phyloP scores from a whole-genome alignment of 2,329 filamentous ascomycete genomes.

The Didymellaceae sp. region DNA sequence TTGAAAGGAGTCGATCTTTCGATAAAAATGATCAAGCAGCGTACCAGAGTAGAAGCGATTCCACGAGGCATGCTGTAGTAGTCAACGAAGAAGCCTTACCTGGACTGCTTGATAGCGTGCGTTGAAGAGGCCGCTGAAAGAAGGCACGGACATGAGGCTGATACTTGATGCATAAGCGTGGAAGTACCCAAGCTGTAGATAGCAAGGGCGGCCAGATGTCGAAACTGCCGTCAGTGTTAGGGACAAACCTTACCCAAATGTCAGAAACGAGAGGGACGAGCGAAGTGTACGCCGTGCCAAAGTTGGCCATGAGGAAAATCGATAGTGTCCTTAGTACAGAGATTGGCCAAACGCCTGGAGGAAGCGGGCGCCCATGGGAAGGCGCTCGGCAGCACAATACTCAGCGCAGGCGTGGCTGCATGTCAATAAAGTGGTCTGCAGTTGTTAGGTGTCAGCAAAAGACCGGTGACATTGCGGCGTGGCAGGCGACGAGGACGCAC shows the following conservation, averaged over 20 bases:
- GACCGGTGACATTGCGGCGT: constrained; percentile 4
- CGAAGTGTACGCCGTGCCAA: constrained; percentile 5
- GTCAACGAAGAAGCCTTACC: neutral
- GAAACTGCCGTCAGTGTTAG: constrained; percentile 17
- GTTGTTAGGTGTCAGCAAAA: constrained; percentile 14
- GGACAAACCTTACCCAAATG: constrained; percentile 13
- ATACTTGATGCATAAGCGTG: constrained; percentile 9
- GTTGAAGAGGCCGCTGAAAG: constrained; percentile 1
- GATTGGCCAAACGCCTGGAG: constrained; percentile 1
- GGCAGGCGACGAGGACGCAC: neutral
- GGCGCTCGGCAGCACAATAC: constrained; percentile 5
- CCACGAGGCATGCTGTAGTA: neutral
- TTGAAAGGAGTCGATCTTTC: constrained; percentile 8
- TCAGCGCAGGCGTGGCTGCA: constrained; percentile 14
- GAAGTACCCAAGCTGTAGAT: constrained; percentile 7
- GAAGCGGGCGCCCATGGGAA: constrained; percentile 3
- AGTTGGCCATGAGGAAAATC: constrained; percentile 10
- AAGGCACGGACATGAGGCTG: constrained; percentile 16
- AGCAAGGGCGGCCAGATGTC: constrained; percentile 15
- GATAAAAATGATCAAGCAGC: neutral
- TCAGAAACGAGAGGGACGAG: constrained; percentile 8
- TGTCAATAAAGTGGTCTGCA: constrained; percentile 8
- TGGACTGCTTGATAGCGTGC: neutral
- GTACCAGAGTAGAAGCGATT: neutral
- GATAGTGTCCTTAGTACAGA: constrained; percentile 10